Evolutionary conservation across 768 basidiomycete species (phyloP), one percentile per base, ranked within the genome.

Genomic region (Kwoniella mangroviensis): DNA sequence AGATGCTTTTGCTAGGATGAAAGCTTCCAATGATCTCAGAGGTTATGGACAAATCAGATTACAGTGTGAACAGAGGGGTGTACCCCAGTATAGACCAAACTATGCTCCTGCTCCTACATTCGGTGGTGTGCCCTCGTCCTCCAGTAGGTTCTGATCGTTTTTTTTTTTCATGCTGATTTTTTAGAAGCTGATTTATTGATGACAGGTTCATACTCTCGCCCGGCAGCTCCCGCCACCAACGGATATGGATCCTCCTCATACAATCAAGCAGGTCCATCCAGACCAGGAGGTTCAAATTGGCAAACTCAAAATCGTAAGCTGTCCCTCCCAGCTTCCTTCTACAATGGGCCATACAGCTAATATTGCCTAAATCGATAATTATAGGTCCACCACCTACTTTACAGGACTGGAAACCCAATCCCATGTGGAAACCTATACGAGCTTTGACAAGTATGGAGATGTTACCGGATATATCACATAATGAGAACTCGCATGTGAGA

Each of bases 371-470:
- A 60, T 7, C 34, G 34, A 34, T 34, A 5, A 0, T 34, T 7
- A 7, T 51, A 55, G 68, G 72, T 13, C 54, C 65, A 4, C 43
- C 64, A 22, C 55, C 69, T 13, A 61, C 64, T 0, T 61, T 76
- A 24, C 68, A 71, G 24, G 74, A 79, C 40, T 83, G 82, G 82
- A 80, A 79, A 61, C 42, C 71, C 4, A 79, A 74, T 34, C 80
- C 82, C 2, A 74, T 78, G 74, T 83, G 80, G 80, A 81, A 78
- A 59, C 76, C 79, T 5, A 70, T 81, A 40, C 73, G 73, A 65
- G 82, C 82, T 2, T 58, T 81, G 55, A 76, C 79, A 1, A 70
- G 68, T 24, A 76, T 81, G 77, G 72, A 75, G 28, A 42, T 54
- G n/a, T 45, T 82, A 6, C 79, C 77, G 2, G 79, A 80, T 43